phyloP scores from a whole-genome alignment of 2,329 filamentous ascomycete genomes.

The Fusarium dlaminii region DNA sequence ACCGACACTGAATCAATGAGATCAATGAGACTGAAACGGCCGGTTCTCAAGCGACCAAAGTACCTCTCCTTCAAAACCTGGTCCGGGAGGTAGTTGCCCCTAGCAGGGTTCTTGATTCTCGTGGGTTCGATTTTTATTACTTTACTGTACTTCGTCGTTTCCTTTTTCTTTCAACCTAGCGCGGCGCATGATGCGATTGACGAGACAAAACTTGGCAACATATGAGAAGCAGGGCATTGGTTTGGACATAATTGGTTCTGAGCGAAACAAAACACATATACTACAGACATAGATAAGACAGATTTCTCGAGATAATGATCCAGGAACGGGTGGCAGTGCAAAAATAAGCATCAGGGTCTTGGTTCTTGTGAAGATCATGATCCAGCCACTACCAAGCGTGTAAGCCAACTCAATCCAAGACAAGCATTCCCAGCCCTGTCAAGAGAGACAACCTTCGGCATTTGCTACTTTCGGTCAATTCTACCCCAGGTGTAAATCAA shows the following conservation, averaged over 20 bases:
- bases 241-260: conserved; percentile 2
- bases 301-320: not conserved
- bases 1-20: conserved; percentile 49
- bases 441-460: not conserved
- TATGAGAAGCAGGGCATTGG: not conserved
- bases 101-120: not conserved
- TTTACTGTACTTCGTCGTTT: not conserved
- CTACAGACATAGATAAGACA: conserved; percentile 17
- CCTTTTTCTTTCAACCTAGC: conserved; percentile 12
- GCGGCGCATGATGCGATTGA: conserved; percentile 24
- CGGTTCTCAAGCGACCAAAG: conserved; percentile 45
- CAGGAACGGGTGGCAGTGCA: conserved; percentile 8
- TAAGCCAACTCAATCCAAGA: conserved; percentile 3
- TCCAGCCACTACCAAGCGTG: not conserved
- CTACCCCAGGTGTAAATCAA: conserved; percentile 21
- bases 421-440: conserved; percentile 15
- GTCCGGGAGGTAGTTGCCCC: conserved; percentile 42
- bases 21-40: conserved; percentile 48
- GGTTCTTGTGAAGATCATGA: not conserved
- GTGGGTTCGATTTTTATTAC: not conserved
- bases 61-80: conserved; percentile 47
- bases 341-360: not conserved
- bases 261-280: conserved; percentile 8
- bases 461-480: not conserved
- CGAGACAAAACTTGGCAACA: conserved; percentile 7